A percentile compares a stretch with the other conserved stretches of the same genome.
These are phyloP conservation scores for Leccinum uliginosum DNA, from an alignment of 768 basidiomycete species.

Conservation along the genomic window DNA sequence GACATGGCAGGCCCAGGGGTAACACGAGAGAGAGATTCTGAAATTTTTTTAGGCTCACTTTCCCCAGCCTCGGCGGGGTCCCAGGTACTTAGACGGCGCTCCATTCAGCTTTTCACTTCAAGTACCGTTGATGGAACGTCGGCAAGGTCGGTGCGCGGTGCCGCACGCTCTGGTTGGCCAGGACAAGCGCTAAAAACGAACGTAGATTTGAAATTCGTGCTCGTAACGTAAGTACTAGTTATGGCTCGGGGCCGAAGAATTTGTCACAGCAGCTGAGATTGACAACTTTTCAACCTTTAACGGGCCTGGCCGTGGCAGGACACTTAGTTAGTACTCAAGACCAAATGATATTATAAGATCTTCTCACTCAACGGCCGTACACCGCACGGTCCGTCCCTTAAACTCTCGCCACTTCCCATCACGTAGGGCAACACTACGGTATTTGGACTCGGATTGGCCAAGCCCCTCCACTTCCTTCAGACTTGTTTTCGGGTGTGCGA, in stretches of 20 bases:
- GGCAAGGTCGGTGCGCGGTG: background rate
- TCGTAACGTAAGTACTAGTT: no score
- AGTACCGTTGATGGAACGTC: background rate
- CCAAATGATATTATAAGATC: background rate
- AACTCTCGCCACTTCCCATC: background rate
- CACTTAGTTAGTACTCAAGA: no score
- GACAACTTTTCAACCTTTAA: no score
- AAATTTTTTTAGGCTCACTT: no score
- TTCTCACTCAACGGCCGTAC: background rate
- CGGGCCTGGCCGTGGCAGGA: no score
- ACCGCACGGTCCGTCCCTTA: background rate
- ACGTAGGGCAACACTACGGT: background rate
- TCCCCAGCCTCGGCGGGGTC: no score
- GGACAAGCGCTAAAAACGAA: background rate
- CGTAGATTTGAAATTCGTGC: background rate
- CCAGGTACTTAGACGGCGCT: no score
- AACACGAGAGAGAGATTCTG: no score
- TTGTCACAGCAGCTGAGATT: no score
- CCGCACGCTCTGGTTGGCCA: background rate
- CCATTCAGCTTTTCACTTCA: no score
- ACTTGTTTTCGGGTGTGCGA: background rate
- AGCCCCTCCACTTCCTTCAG: background rate
- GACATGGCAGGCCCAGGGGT: background rate
- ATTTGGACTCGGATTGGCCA: background rate
- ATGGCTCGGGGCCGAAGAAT: no score